Evolutionary conservation across 805 yeast species (phyloP).

Genomic region (Saturnispora silvae): DNA sequence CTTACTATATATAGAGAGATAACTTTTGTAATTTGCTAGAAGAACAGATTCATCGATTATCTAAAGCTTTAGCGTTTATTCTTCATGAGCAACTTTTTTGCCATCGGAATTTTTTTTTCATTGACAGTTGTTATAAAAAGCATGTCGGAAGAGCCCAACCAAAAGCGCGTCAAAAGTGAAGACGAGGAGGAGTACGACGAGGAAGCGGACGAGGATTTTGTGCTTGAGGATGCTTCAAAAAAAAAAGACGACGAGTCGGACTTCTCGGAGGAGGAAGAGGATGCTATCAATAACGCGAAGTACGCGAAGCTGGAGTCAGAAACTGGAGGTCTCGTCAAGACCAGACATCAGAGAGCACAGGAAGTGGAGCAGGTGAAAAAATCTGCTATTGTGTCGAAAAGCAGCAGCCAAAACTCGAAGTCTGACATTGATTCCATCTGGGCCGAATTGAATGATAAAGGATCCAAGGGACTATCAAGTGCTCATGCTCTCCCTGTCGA

Average conservation of each 20-base stretch:
- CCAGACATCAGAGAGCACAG: conserved; percentile 12
- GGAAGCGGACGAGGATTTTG: conserved; percentile 8
- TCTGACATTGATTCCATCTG: conserved; percentile 44
- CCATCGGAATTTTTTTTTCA: no score
- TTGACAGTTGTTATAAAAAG: neutral
- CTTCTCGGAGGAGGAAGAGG: neutral
- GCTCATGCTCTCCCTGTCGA: no score
- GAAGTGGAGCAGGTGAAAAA: conserved; percentile 4
- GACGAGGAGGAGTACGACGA: conserved; percentile 6
- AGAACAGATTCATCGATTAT: no score
- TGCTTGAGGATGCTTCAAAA: conserved; percentile 1
- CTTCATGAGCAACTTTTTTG: no score
- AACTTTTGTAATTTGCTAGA: neutral
- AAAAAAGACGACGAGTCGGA: conserved; percentile 3
- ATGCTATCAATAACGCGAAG: neutral
- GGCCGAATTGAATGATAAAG: conserved; percentile 36
- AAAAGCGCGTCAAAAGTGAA: neutral
- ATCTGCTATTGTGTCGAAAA: neutral
- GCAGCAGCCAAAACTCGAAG: neutral
- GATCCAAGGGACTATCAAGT: conserved; percentile 1
- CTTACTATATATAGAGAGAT: no score
- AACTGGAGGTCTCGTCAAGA: conserved; percentile 14
- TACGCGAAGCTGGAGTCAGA: conserved; percentile 3
- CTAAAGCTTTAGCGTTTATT: no score
- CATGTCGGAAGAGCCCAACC: conserved; percentile 2